phyloP scores from a whole-genome alignment of 345 rosid species.

The Firmiana major region DNA sequence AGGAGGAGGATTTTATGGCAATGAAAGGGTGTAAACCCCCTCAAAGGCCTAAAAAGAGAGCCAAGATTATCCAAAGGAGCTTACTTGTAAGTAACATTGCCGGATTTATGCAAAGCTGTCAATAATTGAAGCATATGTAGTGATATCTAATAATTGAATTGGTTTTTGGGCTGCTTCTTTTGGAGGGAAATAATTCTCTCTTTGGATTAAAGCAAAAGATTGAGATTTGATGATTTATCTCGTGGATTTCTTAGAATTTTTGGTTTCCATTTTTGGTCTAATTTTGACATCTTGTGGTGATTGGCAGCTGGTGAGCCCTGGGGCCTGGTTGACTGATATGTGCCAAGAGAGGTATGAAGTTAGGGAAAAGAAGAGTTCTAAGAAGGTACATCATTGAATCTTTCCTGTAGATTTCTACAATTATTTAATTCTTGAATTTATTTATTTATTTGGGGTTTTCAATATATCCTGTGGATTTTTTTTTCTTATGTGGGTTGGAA shows the following conservation, averaged over 20 bases:
- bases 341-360: slow-evolving; percentile 79
- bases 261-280: background rate
- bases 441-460: background rate
- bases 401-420: background rate
- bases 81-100: slow-evolving; percentile 45
- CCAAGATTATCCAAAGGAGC: slow-evolving; percentile 63
- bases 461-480: background rate
- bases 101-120: background rate
- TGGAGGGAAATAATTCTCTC: background rate
- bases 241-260: background rate
- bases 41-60: slow-evolving; percentile 75
- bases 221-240: background rate
- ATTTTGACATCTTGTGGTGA: slow-evolving; percentile 19
- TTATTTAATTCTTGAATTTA: background rate
- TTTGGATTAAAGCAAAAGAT: background rate
- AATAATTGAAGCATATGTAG: background rate
- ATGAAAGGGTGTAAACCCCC: slow-evolving; percentile 81
- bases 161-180: background rate
- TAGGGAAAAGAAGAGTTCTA: slow-evolving; percentile 67
- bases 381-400: slow-evolving; percentile 41
- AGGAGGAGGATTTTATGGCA: slow-evolving; percentile 72
- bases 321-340: slow-evolving; percentile 81
- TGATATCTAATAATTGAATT: background rate
- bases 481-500: background rate
- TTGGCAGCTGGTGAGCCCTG: slow-evolving; percentile 66